Conservation (phyloP, 2,329 filamentous ascomycete species). For the Stachybotrys elegans region DNA sequence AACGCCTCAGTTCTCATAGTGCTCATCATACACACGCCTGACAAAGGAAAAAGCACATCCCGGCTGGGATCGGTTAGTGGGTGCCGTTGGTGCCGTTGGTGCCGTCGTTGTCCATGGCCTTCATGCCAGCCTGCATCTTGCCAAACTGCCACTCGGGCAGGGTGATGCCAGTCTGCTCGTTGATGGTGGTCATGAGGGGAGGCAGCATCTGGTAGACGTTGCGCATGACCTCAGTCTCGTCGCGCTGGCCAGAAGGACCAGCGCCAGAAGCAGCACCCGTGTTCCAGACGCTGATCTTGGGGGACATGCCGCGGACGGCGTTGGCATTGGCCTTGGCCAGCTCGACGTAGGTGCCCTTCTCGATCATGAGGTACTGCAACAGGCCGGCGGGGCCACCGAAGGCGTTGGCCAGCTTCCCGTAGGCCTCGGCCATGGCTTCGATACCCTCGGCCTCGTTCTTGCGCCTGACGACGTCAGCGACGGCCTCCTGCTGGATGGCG, state of each 20-base stretch:
- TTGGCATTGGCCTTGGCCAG: constrained; percentile 73
- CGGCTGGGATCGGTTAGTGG: no score
- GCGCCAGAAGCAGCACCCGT: constrained; percentile 52
- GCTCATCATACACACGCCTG: no score
- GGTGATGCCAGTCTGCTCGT: constrained; percentile 81
- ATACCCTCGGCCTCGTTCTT: constrained; percentile 75
- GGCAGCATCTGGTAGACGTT: constrained; percentile 83
- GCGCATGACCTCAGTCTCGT: constrained; percentile 58
- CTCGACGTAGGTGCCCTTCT: constrained; percentile 72
- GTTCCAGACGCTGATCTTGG: constrained; percentile 90
- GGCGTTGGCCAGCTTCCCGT: constrained; percentile 63
- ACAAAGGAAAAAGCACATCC: no score
- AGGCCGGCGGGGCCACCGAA: constrained; percentile 75
- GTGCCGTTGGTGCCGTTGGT: no score
- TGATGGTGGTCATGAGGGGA: constrained; percentile 77
- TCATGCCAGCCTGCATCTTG: constrained; percentile 28
- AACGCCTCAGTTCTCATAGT: no score
- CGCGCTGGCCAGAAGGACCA: constrained; percentile 33
- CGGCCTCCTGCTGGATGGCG: constrained; percentile 43
- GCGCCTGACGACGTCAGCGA: constrained; percentile 54
- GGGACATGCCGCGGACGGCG: constrained; percentile 71
- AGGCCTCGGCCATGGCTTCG: constrained; percentile 74
- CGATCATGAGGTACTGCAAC: constrained; percentile 83
- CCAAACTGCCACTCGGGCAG: constrained; percentile 74
- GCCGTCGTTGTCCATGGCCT: constrained; percentile 22